Conservation (phyloP, 1,284 basidiomycete genomes). For the Dichomitus squalens region DNA sequence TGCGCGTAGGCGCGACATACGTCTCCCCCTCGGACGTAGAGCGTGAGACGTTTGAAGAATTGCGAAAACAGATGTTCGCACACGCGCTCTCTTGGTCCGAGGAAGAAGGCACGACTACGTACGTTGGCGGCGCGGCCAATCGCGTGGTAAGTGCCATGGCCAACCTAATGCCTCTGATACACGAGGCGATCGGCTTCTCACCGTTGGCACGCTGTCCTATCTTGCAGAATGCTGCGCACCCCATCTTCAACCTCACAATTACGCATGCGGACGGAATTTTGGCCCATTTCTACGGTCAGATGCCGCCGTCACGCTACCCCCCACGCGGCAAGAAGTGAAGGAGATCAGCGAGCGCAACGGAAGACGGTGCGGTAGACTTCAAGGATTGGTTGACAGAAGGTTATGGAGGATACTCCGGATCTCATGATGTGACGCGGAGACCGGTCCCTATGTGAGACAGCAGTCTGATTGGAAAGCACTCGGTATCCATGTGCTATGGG, state of each 20-base stretch:
- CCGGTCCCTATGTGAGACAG: background rate
- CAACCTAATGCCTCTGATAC: background rate
- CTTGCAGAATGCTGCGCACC: slow-evolving; percentile 85
- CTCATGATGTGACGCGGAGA: background rate
- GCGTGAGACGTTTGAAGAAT: slow-evolving; percentile 20
- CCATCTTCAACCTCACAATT: slow-evolving; percentile 83
- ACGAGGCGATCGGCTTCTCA: background rate
- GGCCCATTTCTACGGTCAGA: slow-evolving; percentile 78
- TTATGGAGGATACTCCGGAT: background rate
- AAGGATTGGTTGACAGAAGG: background rate
- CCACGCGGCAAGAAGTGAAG: slow-evolving; percentile 6
- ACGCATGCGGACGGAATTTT: slow-evolving; percentile 75
- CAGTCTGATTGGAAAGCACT: background rate
- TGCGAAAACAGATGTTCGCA: slow-evolving; percentile 59
- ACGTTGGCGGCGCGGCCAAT: slow-evolving; percentile 70
- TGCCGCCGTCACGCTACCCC: slow-evolving; percentile 35
- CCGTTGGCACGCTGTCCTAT: background rate
- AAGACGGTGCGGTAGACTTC: background rate
- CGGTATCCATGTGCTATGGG: background rate
- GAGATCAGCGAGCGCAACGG: background rate
- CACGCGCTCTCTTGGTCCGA: slow-evolving; percentile 76
- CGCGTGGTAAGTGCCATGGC: slow-evolving; percentile 59
- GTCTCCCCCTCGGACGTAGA: slow-evolving; percentile 15
- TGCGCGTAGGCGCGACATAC: slow-evolving; percentile 9
- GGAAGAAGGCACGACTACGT: slow-evolving; percentile 62